Conservation (phyloP, 352 stramenopile genomes). For the Achlya hypogyna region DNA sequence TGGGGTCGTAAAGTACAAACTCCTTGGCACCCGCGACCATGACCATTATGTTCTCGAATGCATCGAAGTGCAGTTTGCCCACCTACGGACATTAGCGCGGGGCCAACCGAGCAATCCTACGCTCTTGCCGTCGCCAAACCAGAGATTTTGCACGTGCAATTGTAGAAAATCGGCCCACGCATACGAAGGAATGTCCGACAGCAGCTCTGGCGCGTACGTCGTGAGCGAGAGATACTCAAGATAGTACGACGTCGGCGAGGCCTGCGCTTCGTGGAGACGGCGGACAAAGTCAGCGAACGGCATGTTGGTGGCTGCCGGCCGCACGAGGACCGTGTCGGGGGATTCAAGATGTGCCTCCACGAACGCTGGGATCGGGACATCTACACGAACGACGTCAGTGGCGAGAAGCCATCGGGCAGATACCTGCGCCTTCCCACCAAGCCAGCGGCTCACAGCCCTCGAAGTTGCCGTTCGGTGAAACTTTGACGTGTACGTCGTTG, state of each 20-base stretch:
- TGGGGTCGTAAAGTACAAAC: slow-evolving; percentile 23
- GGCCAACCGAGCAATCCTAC: slow-evolving; percentile 2
- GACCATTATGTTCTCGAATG: slow-evolving; percentile 27
- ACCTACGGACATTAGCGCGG: background rate
- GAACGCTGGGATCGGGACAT: slow-evolving; percentile 8
- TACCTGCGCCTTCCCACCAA: slow-evolving; percentile 15
- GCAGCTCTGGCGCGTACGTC: slow-evolving; percentile 9
- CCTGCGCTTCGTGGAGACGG: background rate
- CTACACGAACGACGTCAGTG: background rate
- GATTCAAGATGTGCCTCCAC: slow-evolving; percentile 12
- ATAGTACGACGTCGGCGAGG: slow-evolving; percentile 19
- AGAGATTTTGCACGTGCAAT: slow-evolving; percentile 21
- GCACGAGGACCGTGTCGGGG: slow-evolving; percentile 18
- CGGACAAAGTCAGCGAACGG: slow-evolving; percentile 16
- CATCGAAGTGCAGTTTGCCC: slow-evolving; percentile 25
- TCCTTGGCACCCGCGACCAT: slow-evolving; percentile 24
- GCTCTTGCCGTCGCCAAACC: slow-evolving; percentile 26
- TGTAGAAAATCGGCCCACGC: slow-evolving; percentile 8
- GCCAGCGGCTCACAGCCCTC: slow-evolving; percentile 19
- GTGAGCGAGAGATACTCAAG: slow-evolving; percentile 20
- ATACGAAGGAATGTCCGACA: slow-evolving; percentile 7
- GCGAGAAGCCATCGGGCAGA: background rate
- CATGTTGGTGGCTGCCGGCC: slow-evolving; percentile 16
- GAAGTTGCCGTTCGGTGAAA: slow-evolving; percentile 14
- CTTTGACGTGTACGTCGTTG: slow-evolving; percentile 20